A percentile compares a stretch with the other conserved stretches of the same genome.
These are phyloP conservation scores for Beauveria varroae DNA, from an alignment of 2,329 filamentous ascomycete genomes.

Conservation along the genomic window DNA sequence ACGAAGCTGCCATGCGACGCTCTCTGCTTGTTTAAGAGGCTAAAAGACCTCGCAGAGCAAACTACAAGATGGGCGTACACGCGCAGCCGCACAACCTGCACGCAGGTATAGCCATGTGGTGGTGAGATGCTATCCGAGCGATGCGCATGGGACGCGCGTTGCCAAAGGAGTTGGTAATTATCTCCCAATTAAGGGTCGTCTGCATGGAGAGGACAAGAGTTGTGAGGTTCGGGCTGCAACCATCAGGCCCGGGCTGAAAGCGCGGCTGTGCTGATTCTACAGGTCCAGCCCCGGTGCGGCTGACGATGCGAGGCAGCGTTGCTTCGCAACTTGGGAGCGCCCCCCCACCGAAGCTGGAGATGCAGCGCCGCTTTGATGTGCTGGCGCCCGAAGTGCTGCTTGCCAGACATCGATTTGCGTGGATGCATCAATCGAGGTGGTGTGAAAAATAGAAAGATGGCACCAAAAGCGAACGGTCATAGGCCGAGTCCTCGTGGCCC, in stretches of 20 bases:
- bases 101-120: no score
- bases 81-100: no score
- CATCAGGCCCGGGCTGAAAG: background rate
- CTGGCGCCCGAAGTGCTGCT: background rate
- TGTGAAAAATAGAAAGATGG: no score
- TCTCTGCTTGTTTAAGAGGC: background rate
- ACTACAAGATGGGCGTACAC: no score
- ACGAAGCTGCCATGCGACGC: background rate
- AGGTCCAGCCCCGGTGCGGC: background rate
- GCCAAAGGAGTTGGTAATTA: background rate
- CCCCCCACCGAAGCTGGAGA: background rate
- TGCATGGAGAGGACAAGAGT: background rate
- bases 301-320: background rate
- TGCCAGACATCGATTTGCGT: background rate
- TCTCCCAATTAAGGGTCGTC: background rate
- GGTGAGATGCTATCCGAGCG: background rate
- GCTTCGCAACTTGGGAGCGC: background rate
- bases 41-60: no score
- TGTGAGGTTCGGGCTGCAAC: constrained; percentile 12
- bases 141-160: background rate
- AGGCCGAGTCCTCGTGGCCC: no score
- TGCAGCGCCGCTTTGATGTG: background rate
- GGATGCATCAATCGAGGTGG: no score
- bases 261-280: constrained; percentile 3
- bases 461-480: no score